A percentile compares a stretch with the other conserved stretches of the same genome.
phyloP scores from a whole-genome alignment of 2,329 filamentous ascomycete species.

The Arthrinium phaeospermum region DNA sequence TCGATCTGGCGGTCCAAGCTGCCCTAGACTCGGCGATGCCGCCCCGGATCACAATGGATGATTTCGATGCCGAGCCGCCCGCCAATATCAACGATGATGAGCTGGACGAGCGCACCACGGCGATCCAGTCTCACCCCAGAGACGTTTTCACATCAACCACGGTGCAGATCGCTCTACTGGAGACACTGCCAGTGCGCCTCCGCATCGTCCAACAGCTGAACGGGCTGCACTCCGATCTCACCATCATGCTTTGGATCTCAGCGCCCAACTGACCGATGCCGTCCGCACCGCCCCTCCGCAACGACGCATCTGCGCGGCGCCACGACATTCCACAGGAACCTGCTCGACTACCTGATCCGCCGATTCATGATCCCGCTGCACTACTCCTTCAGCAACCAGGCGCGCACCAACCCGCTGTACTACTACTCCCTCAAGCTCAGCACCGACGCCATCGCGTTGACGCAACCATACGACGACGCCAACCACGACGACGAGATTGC shows the following conservation, averaged over 20 bases:
- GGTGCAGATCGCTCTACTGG: conserved; percentile 43
- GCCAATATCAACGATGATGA: conserved; percentile 43
- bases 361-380: conserved; percentile 63
- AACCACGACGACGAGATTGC: not conserved
- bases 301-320: conserved; percentile 28
- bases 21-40: conserved; percentile 47
- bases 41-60: conserved; percentile 44
- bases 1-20: conserved; percentile 46
- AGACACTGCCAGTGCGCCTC: conserved; percentile 44
- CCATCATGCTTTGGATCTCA: conserved; percentile 41
- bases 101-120: conserved; percentile 32
- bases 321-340: conserved; percentile 50
- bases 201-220: conserved; percentile 42
- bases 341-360: conserved; percentile 57
- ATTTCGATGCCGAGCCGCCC: conserved; percentile 47
- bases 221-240: conserved; percentile 38
- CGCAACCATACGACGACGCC: conserved; percentile 21
- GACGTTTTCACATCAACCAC: conserved; percentile 30
- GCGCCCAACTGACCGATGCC: conserved; percentile 38
- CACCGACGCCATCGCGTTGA: conserved; percentile 48
- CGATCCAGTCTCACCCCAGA: conserved; percentile 32
- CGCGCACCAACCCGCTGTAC: conserved; percentile 50
- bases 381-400: conserved; percentile 50
- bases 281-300: conserved; percentile 32
- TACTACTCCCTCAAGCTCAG: conserved; percentile 55